A percentile compares a stretch with the other conserved stretches of the same genome.
phyloP scores from a whole-genome alignment of 192 early-diverging fungal genomes.

The Coemansia sp. region DNA sequence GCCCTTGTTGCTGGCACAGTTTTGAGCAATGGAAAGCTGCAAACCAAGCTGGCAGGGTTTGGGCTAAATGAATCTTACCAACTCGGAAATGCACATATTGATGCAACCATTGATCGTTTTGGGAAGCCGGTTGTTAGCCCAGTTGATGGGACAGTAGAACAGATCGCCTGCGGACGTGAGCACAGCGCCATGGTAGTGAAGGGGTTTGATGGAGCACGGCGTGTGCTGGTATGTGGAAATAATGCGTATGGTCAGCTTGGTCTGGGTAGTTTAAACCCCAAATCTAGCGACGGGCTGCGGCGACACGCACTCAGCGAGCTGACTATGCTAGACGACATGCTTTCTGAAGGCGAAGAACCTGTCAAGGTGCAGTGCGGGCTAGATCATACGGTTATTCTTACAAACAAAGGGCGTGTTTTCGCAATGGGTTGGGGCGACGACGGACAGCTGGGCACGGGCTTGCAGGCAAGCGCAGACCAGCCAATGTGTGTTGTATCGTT shows the following conservation, averaged over 20 bases:
- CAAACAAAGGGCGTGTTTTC: conserved; percentile 58
- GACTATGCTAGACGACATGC: conserved; percentile 15
- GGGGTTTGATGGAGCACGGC: neutral
- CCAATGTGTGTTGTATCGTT: conserved; percentile 56
- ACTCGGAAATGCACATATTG: conserved; percentile 31
- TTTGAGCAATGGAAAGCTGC: neutral
- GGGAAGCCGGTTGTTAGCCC: conserved; percentile 9
- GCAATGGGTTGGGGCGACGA: conserved; percentile 79
- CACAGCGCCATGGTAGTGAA: conserved; percentile 61
- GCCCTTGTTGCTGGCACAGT: conserved; percentile 28
- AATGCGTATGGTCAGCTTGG: conserved; percentile 73
- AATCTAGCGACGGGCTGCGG: neutral
- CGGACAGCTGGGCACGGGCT: conserved; percentile 68
- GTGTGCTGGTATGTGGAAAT: conserved; percentile 62
- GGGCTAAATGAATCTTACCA: conserved; percentile 59
- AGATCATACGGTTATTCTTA: conserved; percentile 65
- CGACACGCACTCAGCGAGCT: conserved; percentile 6
- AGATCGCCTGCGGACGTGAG: conserved; percentile 66
- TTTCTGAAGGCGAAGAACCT: conserved; percentile 39
- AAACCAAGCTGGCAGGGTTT: conserved; percentile 45
- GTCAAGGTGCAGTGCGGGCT: conserved; percentile 64
- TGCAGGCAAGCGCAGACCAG: conserved; percentile 33
- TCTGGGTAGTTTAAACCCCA: conserved; percentile 12
- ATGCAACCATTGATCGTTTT: neutral
- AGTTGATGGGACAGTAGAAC: conserved; percentile 30